These are phyloP conservation scores for Fraxinus paxiana DNA, from an alignment of 305 asterid genomes.

Conservation along the genomic window DNA sequence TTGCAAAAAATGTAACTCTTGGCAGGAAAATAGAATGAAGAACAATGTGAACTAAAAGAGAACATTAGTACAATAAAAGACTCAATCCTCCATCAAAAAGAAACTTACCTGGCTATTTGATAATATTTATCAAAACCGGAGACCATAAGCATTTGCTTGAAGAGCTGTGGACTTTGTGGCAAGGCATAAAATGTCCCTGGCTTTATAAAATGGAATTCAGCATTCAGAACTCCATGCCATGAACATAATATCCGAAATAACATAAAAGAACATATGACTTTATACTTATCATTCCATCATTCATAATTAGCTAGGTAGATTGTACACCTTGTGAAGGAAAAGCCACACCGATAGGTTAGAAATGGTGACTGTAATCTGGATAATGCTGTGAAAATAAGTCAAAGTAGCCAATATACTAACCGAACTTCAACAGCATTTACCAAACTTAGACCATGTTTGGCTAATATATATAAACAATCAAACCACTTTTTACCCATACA, in stretches of 20 bases:
- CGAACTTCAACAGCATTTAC: neutral
- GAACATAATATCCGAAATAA: constrained; percentile 21
- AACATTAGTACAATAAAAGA: neutral
- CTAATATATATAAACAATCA: neutral
- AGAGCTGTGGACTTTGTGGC: constrained; percentile 99
- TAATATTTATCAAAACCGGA: constrained; percentile 89
- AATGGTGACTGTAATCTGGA: neutral
- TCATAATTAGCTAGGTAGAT: neutral
- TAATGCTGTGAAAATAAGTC: neutral
- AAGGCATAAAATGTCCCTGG: constrained; percentile 91
- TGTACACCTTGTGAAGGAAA: neutral
- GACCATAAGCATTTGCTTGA: constrained; percentile 99
- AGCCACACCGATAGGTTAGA: neutral
- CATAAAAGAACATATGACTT: neutral
- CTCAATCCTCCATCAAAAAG: neutral
- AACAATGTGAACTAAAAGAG: neutral
- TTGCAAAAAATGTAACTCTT: constrained; percentile 3
- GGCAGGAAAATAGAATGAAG: neutral
- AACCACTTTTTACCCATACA: neutral
- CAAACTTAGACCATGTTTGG: neutral
- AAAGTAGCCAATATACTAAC: neutral
- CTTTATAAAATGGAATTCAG: constrained; percentile 48
- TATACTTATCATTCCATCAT: neutral
- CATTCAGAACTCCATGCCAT: constrained; percentile 30
- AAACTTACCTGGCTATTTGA: constrained; percentile 83